Evolutionary conservation across 768 basidiomycete genomes (phyloP).

Genomic region (Baorangia bicolor): DNA sequence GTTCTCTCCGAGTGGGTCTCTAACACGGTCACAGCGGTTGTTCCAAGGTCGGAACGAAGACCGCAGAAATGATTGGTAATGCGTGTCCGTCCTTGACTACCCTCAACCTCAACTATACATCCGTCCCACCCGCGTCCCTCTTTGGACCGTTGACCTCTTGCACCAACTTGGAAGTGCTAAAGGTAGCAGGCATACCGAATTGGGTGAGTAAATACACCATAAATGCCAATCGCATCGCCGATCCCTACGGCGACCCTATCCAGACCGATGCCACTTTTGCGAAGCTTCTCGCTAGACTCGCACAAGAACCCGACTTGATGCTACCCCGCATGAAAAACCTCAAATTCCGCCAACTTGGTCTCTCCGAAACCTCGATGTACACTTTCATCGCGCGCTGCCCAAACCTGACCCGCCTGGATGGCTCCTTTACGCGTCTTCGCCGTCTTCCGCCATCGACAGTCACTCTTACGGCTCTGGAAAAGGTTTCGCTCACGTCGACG

Average conservation of each 20-base stretch:
- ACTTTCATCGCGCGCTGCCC: conserved; percentile 47
- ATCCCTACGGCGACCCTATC: not conserved
- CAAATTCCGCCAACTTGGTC: conserved; percentile 54
- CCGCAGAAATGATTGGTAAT: conserved; percentile 42
- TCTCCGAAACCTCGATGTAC: conserved; percentile 51
- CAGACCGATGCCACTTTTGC: conserved; percentile 59
- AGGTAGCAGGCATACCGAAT: conserved; percentile 59
- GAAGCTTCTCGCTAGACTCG: conserved; percentile 38
- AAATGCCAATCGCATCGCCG: not conserved
- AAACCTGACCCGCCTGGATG: conserved; percentile 52
- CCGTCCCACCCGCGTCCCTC: conserved; percentile 49
- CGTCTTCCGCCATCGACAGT: conserved; percentile 28
- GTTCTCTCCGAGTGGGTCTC: conserved; percentile 7
- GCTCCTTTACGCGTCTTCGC: conserved; percentile 61
- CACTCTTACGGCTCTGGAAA: conserved; percentile 40
- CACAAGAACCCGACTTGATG: conserved; percentile 22
- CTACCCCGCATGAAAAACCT: conserved; percentile 48
- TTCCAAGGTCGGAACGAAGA: conserved; percentile 51
- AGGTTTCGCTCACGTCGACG: conserved; percentile 65
- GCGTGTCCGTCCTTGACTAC: conserved; percentile 43
- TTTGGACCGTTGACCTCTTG: conserved; percentile 40
- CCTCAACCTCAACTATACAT: conserved; percentile 63
- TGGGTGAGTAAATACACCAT: conserved; percentile 44
- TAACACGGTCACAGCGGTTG: conserved; percentile 48
- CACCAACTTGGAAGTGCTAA: conserved; percentile 50